phyloP scores from a whole-genome alignment of 305 asterid species.

The Fraxinus velutina region DNA sequence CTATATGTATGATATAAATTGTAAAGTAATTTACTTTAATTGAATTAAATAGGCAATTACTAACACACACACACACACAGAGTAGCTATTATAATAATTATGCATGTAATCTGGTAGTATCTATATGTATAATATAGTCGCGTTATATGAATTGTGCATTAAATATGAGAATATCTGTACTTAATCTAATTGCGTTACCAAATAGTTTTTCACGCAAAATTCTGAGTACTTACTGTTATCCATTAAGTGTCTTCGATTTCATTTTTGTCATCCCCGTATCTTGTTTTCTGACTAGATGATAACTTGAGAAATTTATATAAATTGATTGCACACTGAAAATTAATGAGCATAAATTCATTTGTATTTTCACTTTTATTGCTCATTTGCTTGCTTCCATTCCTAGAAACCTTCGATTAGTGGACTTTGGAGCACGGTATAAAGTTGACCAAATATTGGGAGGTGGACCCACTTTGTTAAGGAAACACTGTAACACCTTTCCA shows the following conservation, averaged over 20 bases:
- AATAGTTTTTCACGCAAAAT: neutral
- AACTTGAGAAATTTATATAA: neutral
- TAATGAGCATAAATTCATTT: constrained; percentile 1
- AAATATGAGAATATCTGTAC: neutral
- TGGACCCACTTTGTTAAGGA: neutral
- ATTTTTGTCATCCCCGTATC: neutral
- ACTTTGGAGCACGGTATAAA: neutral
- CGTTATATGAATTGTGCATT: neutral
- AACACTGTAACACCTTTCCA: constrained; percentile 8
- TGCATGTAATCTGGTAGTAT: neutral
- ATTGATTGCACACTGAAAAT: neutral
- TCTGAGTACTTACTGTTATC: neutral
- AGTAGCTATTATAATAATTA: neutral
- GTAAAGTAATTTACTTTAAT: neutral
- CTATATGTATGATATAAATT: neutral
- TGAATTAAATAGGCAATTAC: neutral
- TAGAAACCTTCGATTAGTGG: constrained; percentile 11
- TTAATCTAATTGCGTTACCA: neutral
- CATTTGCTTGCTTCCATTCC: constrained; percentile 1
- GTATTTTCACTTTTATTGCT: neutral
- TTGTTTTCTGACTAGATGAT: neutral
- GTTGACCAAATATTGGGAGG: neutral
- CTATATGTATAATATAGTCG: neutral
- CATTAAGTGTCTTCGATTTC: neutral
- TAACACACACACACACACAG: neutral